These are phyloP conservation scores for Schizothecium vesticola DNA, from an alignment of 495 filamentous ascomycete genomes.

Conservation along the genomic window DNA sequence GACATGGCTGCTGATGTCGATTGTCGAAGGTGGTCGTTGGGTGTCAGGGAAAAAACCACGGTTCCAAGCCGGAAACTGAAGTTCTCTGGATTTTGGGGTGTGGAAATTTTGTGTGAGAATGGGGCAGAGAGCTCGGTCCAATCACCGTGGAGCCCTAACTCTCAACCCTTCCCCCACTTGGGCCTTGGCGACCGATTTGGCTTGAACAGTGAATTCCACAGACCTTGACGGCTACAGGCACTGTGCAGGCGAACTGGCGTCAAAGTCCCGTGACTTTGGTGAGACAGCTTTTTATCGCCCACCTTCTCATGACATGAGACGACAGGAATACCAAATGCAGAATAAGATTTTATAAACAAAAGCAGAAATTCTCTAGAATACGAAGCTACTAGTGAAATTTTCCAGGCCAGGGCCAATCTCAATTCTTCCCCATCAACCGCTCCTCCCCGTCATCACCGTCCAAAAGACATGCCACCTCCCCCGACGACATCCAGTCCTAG, in stretches of 20 bases:
- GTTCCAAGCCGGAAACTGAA: slow-evolving; percentile 19
- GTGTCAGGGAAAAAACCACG: slow-evolving; percentile 24
- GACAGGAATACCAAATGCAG: too few species aligned
- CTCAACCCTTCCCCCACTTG: background rate
- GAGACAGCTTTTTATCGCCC: too few species aligned
- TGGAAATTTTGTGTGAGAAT: slow-evolving; percentile 30
- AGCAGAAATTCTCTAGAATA: background rate
- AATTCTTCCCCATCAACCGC: too few species aligned
- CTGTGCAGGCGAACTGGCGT: too few species aligned
- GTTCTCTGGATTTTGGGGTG: slow-evolving; percentile 18
- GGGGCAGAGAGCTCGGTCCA: slow-evolving; percentile 21
- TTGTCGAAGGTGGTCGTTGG: slow-evolving; percentile 19
- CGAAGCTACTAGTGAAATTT: background rate
- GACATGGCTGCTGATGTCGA: slow-evolving; percentile 34
- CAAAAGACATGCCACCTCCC: background rate
- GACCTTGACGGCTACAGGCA: too few species aligned
- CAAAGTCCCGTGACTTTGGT: background rate
- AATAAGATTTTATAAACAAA: too few species aligned
- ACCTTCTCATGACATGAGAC: too few species aligned
- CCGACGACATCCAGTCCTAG: background rate
- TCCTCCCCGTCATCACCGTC: background rate
- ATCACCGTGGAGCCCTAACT: slow-evolving; percentile 32
- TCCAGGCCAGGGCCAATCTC: background rate
- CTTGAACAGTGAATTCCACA: too few species aligned
- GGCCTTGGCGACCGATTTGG: background rate